Evolutionary conservation across 116 monocot genomes (phyloP).

Genomic region (Papilionanthe hybrid): DNA sequence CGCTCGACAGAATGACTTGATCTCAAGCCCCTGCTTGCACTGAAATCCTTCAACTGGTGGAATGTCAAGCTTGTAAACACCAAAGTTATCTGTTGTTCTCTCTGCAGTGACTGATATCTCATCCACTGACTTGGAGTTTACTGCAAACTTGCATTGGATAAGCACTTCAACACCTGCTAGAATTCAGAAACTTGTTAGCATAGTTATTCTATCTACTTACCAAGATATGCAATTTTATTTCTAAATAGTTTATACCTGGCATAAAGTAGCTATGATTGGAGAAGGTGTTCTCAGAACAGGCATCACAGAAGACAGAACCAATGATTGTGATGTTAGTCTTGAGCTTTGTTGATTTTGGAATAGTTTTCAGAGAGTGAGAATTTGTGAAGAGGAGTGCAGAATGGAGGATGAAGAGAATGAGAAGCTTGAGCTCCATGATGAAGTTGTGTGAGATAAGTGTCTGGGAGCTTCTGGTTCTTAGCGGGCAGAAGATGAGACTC

Average conservation of each 20-base stretch:
- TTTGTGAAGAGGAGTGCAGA: conserved; percentile 1
- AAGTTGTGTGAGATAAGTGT: not conserved
- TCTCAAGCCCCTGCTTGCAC: conserved; percentile 42
- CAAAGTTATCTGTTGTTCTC: conserved; percentile 41
- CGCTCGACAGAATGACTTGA: conserved; percentile 41
- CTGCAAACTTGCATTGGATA: conserved; percentile 52
- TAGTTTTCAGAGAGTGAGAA: not conserved
- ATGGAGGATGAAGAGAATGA: not conserved
- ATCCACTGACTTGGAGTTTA: conserved; percentile 21
- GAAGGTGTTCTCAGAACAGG: conserved; percentile 20
- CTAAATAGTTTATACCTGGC: conserved; percentile 6
- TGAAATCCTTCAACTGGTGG: conserved; percentile 41
- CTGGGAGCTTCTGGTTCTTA: not conserved
- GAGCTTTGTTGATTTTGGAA: not conserved
- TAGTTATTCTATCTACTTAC: not conserved
- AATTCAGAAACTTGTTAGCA: not conserved
- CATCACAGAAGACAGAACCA: conserved; percentile 25
- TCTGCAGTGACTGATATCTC: conserved; percentile 38
- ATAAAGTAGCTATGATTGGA: conserved; percentile 25
- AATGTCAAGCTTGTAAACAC: conserved; percentile 54
- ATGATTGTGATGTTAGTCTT: conserved; percentile 11
- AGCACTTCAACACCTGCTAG: conserved; percentile 44
- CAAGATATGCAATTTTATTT: not conserved
- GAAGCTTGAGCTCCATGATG: conserved; percentile 10
- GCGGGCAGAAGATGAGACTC: not conserved